phyloP scores from a whole-genome alignment of 2,329 filamentous ascomycete genomes.

The Leptoxyphium fumago region DNA sequence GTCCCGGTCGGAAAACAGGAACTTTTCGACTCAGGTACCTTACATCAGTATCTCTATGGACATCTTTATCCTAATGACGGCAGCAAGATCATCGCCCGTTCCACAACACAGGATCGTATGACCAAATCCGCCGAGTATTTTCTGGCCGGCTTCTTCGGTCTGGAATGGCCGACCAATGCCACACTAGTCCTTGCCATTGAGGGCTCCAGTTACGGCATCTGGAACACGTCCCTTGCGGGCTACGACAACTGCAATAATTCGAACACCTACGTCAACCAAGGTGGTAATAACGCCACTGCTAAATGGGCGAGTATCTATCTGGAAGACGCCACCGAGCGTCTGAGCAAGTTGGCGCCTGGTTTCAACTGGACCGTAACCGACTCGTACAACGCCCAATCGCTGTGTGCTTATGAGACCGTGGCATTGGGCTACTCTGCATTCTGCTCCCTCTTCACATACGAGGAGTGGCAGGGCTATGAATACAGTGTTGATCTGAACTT shows the following conservation, averaged over 20 bases:
- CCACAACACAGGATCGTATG: constrained; percentile 66
- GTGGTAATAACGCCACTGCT: constrained; percentile 38
- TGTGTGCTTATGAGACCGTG: constrained; percentile 69
- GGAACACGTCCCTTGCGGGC: constrained; percentile 57
- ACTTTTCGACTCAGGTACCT: constrained; percentile 46
- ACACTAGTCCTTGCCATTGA: constrained; percentile 57
- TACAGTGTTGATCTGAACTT: constrained; percentile 57
- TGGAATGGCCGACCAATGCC: constrained; percentile 48
- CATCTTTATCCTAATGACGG: constrained; percentile 52
- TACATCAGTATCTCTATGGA: constrained; percentile 61
- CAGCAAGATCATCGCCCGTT: constrained; percentile 58
- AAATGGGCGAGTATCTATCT: constrained; percentile 54
- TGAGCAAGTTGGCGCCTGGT: constrained; percentile 28
- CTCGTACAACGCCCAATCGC: constrained; percentile 48
- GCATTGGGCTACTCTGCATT: constrained; percentile 60
- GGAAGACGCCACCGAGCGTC: constrained; percentile 45
- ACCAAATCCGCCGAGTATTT: constrained; percentile 65
- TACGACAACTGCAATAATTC: constrained; percentile 52
- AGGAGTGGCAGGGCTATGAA: constrained; percentile 59
- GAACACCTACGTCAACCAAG: constrained; percentile 28
- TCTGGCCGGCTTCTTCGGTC: constrained; percentile 63
- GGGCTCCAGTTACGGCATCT: constrained; percentile 18
- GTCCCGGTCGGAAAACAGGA: constrained; percentile 60
- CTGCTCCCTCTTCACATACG: constrained; percentile 59
- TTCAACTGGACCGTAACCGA: constrained; percentile 41